Evolutionary conservation across 2,329 filamentous ascomycete species (phyloP).

Genomic region (Diaporthe amygdali): DNA sequence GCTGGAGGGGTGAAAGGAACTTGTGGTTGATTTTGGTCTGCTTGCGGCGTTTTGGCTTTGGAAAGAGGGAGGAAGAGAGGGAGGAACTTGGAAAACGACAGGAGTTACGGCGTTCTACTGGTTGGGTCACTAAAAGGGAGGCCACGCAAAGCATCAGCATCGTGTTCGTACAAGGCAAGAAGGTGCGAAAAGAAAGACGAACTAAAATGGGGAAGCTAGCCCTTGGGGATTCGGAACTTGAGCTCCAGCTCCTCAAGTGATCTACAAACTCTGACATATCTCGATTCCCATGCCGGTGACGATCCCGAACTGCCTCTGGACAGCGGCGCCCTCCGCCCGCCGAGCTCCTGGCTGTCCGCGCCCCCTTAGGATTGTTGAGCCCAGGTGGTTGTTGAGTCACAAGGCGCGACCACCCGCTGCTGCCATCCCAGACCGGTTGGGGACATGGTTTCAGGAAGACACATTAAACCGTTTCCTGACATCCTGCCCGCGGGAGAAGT

Average conservation of each 20-base stretch:
- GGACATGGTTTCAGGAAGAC: neutral
- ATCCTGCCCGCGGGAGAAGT: neutral
- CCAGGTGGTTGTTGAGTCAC: neutral
- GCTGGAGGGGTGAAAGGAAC: neutral
- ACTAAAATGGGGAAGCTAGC: neutral
- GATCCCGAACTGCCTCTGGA: neutral
- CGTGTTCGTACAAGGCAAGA: neutral
- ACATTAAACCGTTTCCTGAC: neutral
- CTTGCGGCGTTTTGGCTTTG: neutral
- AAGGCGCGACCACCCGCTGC: neutral
- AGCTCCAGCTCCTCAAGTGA: neutral
- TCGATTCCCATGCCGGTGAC: neutral
- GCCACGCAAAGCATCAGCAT: neutral
- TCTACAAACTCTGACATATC: neutral
- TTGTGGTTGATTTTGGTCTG: neutral
- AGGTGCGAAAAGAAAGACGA: neutral
- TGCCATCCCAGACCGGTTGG: neutral
- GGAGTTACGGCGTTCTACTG: neutral
- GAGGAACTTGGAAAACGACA: neutral
- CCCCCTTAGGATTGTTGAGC: neutral
- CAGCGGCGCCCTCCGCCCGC: neutral
- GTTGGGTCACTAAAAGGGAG: neutral
- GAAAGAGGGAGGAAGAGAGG: neutral
- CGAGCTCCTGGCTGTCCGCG: too few relatives aligned
- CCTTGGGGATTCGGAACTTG: neutral